A percentile compares a stretch with the other conserved stretches of the same genome.
Conservation (phyloP, 2,329 filamentous ascomycete species). For the Ophiostoma sp. region DNA sequence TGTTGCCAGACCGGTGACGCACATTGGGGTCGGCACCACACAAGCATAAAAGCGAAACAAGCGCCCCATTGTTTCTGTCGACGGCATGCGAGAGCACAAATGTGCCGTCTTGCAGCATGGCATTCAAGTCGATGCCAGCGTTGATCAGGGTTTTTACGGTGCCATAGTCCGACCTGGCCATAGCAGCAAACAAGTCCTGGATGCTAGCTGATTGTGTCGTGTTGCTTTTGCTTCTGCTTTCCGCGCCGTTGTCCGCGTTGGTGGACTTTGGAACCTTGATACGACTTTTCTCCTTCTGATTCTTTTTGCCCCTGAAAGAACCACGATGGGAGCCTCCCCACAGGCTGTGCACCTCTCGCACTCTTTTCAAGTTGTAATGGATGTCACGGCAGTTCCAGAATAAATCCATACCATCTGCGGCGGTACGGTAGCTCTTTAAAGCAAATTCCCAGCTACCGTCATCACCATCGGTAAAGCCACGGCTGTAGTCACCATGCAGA, state of each 20-base stretch:
- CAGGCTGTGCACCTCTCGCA: neutral
- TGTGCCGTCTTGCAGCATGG: neutral
- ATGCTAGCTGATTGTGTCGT: neutral
- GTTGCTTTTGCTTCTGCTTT: neutral
- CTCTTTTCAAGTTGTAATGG: neutral
- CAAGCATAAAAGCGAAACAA: neutral
- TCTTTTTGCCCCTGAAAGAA: neutral
- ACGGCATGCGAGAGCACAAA: neutral
- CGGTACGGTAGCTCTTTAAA: neutral
- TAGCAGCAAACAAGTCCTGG: neutral
- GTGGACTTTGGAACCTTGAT: neutral
- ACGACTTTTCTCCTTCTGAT: neutral
- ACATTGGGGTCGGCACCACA: neutral
- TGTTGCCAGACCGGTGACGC: neutral
- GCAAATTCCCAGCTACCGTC: neutral
- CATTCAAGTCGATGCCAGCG: neutral
- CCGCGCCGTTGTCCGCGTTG: neutral
- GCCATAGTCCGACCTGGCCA: neutral
- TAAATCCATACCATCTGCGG: neutral
- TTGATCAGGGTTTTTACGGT: neutral
- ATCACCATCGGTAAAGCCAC: neutral
- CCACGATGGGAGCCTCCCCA: neutral
- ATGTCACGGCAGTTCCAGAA: neutral
- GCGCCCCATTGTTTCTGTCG: neutral
- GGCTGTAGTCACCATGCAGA: neutral